Conservation (phyloP, 2,329 filamentous ascomycete species). For the Fusarium hainanense region DNA sequence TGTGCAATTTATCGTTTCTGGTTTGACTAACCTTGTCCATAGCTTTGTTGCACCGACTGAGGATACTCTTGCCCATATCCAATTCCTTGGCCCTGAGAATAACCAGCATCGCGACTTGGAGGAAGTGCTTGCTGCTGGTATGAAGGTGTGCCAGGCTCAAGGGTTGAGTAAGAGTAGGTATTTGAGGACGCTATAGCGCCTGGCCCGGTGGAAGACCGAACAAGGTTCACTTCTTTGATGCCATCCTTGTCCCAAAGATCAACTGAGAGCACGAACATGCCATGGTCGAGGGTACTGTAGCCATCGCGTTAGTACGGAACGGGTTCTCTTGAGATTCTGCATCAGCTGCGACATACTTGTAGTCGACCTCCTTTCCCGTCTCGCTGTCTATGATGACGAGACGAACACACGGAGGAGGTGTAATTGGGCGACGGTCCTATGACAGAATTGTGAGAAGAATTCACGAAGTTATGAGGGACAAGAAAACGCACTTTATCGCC, state of each 20-base stretch:
- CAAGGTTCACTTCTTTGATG: slow-evolving; percentile 72
- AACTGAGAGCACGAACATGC: slow-evolving; percentile 68
- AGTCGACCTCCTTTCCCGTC: slow-evolving; percentile 84
- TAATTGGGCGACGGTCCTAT: slow-evolving; percentile 93
- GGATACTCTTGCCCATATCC: slow-evolving; percentile 52
- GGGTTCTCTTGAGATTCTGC: neutral
- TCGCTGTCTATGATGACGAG: slow-evolving; percentile 80
- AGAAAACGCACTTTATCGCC: slow-evolving; percentile 83
- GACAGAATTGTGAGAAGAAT: slow-evolving; percentile 9
- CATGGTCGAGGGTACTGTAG: slow-evolving; percentile 52
- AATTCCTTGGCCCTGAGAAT: slow-evolving; percentile 45
- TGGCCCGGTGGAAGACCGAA: slow-evolving; percentile 70
- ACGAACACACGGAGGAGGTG: slow-evolving; percentile 90
- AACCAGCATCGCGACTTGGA: slow-evolving; percentile 52
- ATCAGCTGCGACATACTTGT: slow-evolving; percentile 69
- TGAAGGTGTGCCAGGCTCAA: slow-evolving; percentile 51
- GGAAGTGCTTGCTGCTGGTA: slow-evolving; percentile 53
- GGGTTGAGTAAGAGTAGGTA: slow-evolving; percentile 74
- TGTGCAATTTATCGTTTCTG: neutral
- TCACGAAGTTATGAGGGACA: neutral
- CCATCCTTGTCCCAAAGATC: slow-evolving; percentile 76
- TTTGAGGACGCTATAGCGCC: slow-evolving; percentile 86
- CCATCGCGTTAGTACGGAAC: slow-evolving; percentile 11
- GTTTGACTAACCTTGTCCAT: slow-evolving; percentile 48
- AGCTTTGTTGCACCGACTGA: slow-evolving; percentile 45